phyloP scores from a whole-genome alignment of 768 basidiomycete species.

The Phylloporus arenicola region DNA sequence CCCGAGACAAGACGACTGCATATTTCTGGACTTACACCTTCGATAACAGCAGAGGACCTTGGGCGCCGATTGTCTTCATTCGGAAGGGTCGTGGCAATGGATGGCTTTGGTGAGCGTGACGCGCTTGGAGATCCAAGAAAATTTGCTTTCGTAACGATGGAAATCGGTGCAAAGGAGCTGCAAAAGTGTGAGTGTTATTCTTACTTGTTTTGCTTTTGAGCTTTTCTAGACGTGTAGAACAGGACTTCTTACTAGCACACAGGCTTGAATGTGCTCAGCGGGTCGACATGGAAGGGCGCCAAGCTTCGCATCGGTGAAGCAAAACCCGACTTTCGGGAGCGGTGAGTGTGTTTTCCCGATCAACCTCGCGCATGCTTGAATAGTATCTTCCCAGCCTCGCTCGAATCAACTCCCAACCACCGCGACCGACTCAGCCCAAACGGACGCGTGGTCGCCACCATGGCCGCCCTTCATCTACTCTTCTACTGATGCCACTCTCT shows the following conservation, averaged over 20 bases:
- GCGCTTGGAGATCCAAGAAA: constrained; percentile 61
- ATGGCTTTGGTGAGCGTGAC: constrained; percentile 63
- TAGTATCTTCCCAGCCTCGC: constrained; percentile 5
- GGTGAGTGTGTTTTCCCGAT: constrained; percentile 33
- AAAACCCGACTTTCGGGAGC: constrained; percentile 64
- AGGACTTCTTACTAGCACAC: background rate
- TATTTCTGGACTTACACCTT: constrained; percentile 69
- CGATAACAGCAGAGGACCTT: constrained; percentile 55
- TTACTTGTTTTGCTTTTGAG: background rate
- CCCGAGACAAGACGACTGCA: constrained; percentile 55
- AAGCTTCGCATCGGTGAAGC: constrained; percentile 80
- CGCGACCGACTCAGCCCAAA: constrained; percentile 37
- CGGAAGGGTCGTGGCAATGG: constrained; percentile 61
- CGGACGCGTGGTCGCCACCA: constrained; percentile 31
- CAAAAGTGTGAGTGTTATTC: constrained; percentile 51
- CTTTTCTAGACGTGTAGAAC: background rate
- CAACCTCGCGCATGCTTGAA: background rate
- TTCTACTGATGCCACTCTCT: constrained; percentile 60
- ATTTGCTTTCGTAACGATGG: constrained; percentile 71
- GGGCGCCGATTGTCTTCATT: constrained; percentile 55
- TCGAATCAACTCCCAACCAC: constrained; percentile 13
- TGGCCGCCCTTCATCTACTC: constrained; percentile 51
- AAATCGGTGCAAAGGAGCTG: constrained; percentile 54
- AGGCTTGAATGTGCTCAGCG: constrained; percentile 75
- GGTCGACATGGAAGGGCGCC: constrained; percentile 84